Conservation (phyloP, 805 yeast genomes). For the Ogataea zsoltii region DNA sequence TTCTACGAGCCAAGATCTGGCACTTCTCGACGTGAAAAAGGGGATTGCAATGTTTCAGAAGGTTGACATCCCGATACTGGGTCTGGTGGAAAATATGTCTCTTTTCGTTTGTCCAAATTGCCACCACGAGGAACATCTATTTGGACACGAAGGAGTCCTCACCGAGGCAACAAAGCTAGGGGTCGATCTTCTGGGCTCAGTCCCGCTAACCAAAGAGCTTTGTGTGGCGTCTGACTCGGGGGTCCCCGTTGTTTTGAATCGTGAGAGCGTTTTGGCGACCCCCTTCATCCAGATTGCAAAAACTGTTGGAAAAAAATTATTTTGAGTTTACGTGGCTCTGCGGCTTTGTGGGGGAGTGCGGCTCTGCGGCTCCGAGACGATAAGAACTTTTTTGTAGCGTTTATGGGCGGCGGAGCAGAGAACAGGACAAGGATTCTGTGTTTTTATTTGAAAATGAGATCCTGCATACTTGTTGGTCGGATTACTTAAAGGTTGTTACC, state of each 20-base stretch:
- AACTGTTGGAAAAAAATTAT: conserved; percentile 6
- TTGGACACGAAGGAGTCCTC: conserved; percentile 66
- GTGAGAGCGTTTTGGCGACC: conserved; percentile 35
- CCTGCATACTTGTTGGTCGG: neutral
- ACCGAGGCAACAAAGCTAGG: conserved; percentile 46
- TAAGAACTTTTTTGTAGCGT: no score
- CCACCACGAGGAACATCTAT: conserved; percentile 67
- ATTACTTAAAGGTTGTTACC: no score
- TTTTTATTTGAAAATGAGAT: neutral
- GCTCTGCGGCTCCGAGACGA: no score
- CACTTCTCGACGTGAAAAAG: conserved; percentile 74
- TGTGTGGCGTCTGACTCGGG: conserved; percentile 66
- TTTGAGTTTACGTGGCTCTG: conserved; percentile 8
- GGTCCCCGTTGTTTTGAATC: conserved; percentile 55
- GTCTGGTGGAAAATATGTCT: conserved; percentile 84
- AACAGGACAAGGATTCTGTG: neutral
- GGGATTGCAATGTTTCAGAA: conserved; percentile 79
- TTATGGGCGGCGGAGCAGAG: neutral
- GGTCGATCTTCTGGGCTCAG: conserved; percentile 57
- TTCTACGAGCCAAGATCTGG: conserved; percentile 85
- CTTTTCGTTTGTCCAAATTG: conserved; percentile 76
- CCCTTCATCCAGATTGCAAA: conserved; percentile 7
- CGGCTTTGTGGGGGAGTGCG: conserved; percentile 4
- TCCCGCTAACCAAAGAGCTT: conserved; percentile 65
- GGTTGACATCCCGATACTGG: conserved; percentile 68